Conservation (phyloP, 75 land plant genomes). For the Pinus taeda region DNA sequence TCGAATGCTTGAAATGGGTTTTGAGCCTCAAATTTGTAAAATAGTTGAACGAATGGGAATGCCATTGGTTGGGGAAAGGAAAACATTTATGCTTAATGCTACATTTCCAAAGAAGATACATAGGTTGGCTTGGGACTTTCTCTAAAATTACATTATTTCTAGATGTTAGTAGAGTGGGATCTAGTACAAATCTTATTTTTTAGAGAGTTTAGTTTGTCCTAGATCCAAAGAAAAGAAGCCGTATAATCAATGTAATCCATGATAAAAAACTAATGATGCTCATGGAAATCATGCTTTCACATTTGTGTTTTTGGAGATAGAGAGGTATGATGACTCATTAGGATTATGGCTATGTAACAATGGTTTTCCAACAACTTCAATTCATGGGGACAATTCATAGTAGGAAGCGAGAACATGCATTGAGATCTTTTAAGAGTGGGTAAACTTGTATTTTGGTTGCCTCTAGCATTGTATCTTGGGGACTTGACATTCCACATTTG, state of each 20-base stretch:
- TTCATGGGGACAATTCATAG: slow-evolving; percentile 51
- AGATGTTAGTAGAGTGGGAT: slow-evolving; percentile 27
- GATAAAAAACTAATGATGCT: too few species aligned
- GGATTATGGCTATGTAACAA: slow-evolving; percentile 29
- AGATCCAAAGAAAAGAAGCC: slow-evolving; percentile 41
- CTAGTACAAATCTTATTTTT: slow-evolving; percentile 48
- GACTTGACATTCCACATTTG: slow-evolving; percentile 13
- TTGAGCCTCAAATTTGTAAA: too few species aligned
- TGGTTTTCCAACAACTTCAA: slow-evolving; percentile 39
- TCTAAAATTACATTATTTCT: too few species aligned
- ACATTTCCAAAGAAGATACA: too few species aligned
- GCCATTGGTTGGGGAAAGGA: too few species aligned
- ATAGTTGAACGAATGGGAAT: too few species aligned
- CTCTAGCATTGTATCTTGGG: not conserved
- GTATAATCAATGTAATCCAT: slow-evolving; percentile 21
- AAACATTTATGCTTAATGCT: too few species aligned
- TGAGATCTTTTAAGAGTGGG: slow-evolving; percentile 44
- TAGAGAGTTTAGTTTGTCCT: slow-evolving; percentile 45
- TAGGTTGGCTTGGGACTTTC: too few species aligned
- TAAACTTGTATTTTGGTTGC: slow-evolving; percentile 43
- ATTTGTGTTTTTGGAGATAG: slow-evolving; percentile 69
- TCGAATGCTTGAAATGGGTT: too few species aligned
- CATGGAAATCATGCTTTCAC: slow-evolving; percentile 37
- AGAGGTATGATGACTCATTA: slow-evolving; percentile 61
- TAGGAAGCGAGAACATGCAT: slow-evolving; percentile 52